Evolutionary conservation across 2,329 filamentous ascomycete genomes (phyloP).

Genomic region (Claviceps cyperi): DNA sequence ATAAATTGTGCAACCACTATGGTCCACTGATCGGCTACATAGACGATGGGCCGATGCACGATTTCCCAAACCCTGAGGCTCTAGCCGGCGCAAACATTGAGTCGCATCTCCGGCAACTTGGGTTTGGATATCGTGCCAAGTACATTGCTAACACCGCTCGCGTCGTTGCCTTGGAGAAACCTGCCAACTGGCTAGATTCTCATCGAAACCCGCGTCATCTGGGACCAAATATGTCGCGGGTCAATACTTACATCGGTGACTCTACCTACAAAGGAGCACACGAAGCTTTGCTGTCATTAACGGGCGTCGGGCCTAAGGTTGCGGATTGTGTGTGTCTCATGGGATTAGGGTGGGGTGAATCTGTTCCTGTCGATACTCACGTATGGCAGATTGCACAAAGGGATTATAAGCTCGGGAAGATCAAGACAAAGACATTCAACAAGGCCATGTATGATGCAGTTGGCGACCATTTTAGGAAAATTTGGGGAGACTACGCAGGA

Average conservation of each 20-base stretch:
- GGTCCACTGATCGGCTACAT: slow-evolving; percentile 61
- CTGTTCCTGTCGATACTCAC: slow-evolving; percentile 93
- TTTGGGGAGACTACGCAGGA: slow-evolving; percentile 89
- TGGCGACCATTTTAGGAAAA: slow-evolving; percentile 70
- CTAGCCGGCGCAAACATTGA: slow-evolving; percentile 68
- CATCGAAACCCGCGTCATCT: slow-evolving; percentile 66
- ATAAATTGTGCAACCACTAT: slow-evolving; percentile 80
- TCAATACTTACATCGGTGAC: slow-evolving; percentile 13
- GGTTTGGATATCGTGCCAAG: slow-evolving; percentile 88
- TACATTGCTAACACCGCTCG: slow-evolving; percentile 80
- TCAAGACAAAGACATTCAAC: slow-evolving; percentile 71
- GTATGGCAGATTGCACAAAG: slow-evolving; percentile 97
- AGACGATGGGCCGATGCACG: slow-evolving; percentile 60
- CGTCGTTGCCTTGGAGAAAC: slow-evolving; percentile 53
- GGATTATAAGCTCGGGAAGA: slow-evolving; percentile 86
- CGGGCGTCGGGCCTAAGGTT: slow-evolving; percentile 91
- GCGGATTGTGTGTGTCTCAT: slow-evolving; percentile 94
- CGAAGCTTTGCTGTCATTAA: slow-evolving; percentile 59
- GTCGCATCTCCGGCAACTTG: slow-evolving; percentile 60
- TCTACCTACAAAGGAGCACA: slow-evolving; percentile 67
- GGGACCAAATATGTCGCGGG: slow-evolving; percentile 27
- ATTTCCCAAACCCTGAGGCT: slow-evolving; percentile 66
- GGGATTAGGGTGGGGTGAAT: slow-evolving; percentile 90
- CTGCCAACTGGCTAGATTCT: slow-evolving; percentile 59
- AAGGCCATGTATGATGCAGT: slow-evolving; percentile 82